Base-by-base conservation (phyloP, 768 basidiomycete genomes). In the Pholiota conissans region DNA sequence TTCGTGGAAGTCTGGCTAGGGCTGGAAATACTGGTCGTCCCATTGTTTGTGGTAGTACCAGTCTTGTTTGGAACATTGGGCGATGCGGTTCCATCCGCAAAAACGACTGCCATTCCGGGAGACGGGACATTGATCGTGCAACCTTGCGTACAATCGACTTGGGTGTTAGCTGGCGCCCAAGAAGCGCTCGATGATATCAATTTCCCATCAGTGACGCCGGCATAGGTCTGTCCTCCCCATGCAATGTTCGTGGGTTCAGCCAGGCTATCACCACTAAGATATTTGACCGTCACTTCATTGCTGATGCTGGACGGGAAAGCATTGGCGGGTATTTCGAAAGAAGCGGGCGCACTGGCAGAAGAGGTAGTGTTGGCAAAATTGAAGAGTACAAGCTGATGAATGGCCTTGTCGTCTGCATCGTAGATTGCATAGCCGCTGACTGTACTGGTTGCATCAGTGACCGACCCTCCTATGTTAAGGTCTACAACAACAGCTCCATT, bases 401-500 rank as follows among this genome's bases (percentile, higher is more conserved):
- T 67, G 1, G 73, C 72, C 2, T 77, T 74, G 46, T 74, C 74
- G 11, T 66, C 68, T 32, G 81, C 74, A 59, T 88, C 83, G 72
- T 85, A 86, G 26, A 88, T 68, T 5, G 80, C 84, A 65, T 90
- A 89, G 29, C 81, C 75, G 59, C 81, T 78, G 35, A 74, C 74
- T 20, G 76, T 76, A 29, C 76, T 73, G 61, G 68, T 72, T 11
- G 63, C 64, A 56, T 78, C 69, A 13, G 63, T 61, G 51, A 46
- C 72, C 7, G 79, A 82, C 37, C 71, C 70, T 22, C 60, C 64
- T 47, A 82, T 63, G 58, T 80, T 69, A n/a, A 84, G 70, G 60
- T 83, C 82, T 13, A 72, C 65, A 30, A 83, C 80, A 22, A 76
- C 72, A 56, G 66, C 73, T 2, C 79, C 80, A 49, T 76, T 74